Evolutionary conservation across 73 alveolate species (phyloP), one percentile per base, ranked within the genome.

Genomic region (Breviolum minutum): DNA sequence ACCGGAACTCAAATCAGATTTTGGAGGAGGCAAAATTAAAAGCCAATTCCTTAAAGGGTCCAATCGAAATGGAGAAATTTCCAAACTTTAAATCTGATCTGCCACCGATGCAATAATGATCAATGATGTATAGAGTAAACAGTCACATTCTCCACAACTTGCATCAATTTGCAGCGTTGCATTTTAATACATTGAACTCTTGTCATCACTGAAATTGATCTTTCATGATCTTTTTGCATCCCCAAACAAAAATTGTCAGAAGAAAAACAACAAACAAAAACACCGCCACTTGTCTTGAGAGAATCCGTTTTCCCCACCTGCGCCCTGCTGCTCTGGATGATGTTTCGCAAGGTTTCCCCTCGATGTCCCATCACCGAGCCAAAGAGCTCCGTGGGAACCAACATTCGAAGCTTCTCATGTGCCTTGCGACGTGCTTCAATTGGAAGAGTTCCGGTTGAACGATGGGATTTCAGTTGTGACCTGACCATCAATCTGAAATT

Each of bases 281-380:
- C 88, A n/a, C 40, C 66, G 4, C 8, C 89, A 64, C 22, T 48
- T 74, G 8, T 16, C 69, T 30, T 6, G 9, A 32, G 26, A n/a
- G 14, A 22, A 66, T 27, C 73, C 40, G 48, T 16, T 48, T 40
- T 48, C 26, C 16, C 68, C 40, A 54, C 98, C 98, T 74, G 90
- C 9, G 98, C 98, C 24, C 81, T 30, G 81, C 91, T 92, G 71
- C 81, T 92, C 98, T 92, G 98, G 86, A 92, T 94, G 92, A 94
- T 94, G 94, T 32, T 79, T 17, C 99, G 94, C 85, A 94, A 17
- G 63, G 92, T 77, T 61, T 94, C 99, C 62, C 99, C 99, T 8
- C 99, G 93, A 29, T 94, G 99, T 30, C 99, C 99, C 99, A 94
- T 94, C 86, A 94, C 99, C 40, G 99, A 94, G 20, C 99, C 99